Percentiles rank a stretch among this genome's conserved stretches.
Evolutionary conservation across 352 stramenopile species (phyloP).

Genomic region (Phytophthora niederhauseri): DNA sequence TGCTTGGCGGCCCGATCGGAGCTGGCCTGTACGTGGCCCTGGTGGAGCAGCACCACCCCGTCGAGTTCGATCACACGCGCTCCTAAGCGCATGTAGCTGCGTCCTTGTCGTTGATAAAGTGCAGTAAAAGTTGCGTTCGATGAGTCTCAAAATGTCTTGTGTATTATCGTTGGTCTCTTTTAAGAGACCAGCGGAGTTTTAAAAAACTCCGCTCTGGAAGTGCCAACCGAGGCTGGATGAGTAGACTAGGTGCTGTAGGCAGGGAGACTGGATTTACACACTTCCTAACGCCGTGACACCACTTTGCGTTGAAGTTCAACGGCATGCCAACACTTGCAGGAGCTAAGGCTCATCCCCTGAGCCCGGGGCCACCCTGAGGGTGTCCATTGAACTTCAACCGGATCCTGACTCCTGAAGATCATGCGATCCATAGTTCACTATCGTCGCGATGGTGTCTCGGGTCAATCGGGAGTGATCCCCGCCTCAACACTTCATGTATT

Average conservation of each 20-base stretch:
- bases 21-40: slow-evolving; percentile 37
- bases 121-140: slow-evolving; percentile 23
- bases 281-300: neutral
- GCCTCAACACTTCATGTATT: neutral
- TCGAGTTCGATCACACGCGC: slow-evolving; percentile 30
- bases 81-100: slow-evolving; percentile 8
- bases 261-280: neutral
- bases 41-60: slow-evolving; percentile 43
- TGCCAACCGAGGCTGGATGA: neutral
- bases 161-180: neutral
- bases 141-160: slow-evolving; percentile 3
- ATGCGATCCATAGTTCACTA: neutral
- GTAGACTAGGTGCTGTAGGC: too few relatives aligned
- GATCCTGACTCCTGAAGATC: slow-evolving; percentile 5
- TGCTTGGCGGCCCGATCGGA: slow-evolving; percentile 45
- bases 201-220: neutral
- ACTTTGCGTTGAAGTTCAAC: slow-evolving; percentile 10
- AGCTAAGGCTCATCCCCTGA: neutral
- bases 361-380: slow-evolving; percentile 5
- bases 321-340: slow-evolving; percentile 1
- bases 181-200: too few relatives aligned
- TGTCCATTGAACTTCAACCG: slow-evolving; percentile 17
- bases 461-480: neutral
- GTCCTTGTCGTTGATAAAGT: slow-evolving; percentile 21
- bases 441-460: neutral